Evolutionary conservation across 352 stramenopile genomes (phyloP), one percentile per base, ranked within the genome.

Genomic region (Globisporangium splendens): DNA sequence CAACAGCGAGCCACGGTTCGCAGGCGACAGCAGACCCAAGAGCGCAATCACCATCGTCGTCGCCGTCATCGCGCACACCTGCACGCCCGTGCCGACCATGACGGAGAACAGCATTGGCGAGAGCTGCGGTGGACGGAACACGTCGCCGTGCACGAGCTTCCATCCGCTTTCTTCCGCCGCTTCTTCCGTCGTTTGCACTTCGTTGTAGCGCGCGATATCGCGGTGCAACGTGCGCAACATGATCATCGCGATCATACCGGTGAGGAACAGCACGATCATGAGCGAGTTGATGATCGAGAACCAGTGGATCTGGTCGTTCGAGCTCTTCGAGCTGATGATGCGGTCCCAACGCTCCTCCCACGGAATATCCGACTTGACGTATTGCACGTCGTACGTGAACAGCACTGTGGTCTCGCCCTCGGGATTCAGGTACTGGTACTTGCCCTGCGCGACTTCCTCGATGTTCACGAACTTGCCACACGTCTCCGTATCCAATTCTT

Each of bases 261-360:
- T 99, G 48, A 99, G 85, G 79, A 99, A 99, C 8, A 99, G 76
- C 44, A 99, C 97, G 69, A 99, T 99, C 95, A 99, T 99, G 55
- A 99, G 88, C 52, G 93, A 99, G 81, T 99, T 99, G 63, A 99
- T 96, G 75, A 99, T 99, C 60, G 95, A 97, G 79, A 99, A 99
- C 81, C 97, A 99, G 72, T 98, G 97, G 68, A 99, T 98, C 81
- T 99, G 96, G 67, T 99, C 96, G 71, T 99, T 98, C 43, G 95
- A 89, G 72, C 78, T 88, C 72, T 95, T 94, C 61, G 72, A 92
- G 68, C 91, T 95, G 69, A 99, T 95, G 83, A 99, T 99, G n/a
- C 98, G 91, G 74, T 99, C 98, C 98, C 98, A 99, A 46, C 98
- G 86, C 66, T 98, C 86, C 21, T 98, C 87, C 97, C 97, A 99